Evolutionary conservation across 345 rosid genomes (phyloP).

Genomic region (Salix arbutifolia): DNA sequence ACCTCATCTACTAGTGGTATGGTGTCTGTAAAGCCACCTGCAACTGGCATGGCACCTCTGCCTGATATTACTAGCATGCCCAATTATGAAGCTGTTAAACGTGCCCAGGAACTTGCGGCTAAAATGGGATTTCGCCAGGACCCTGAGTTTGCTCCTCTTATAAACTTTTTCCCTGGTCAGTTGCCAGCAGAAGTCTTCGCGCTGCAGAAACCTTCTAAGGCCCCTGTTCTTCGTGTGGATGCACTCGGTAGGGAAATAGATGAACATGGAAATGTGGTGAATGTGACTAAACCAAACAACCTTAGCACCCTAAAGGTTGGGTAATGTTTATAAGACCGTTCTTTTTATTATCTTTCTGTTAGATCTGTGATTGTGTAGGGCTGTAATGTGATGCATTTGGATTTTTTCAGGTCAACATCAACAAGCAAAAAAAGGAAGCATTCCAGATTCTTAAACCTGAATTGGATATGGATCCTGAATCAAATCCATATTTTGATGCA

Average conservation of each 20-base stretch:
- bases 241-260: conserved; percentile 95
- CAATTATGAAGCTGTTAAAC: conserved; percentile 78
- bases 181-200: conserved; percentile 43
- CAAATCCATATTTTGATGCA: conserved; percentile 74
- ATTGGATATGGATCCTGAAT: conserved; percentile 71
- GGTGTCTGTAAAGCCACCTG: conserved; percentile 34
- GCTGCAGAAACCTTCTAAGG: conserved; percentile 78
- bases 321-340: background rate
- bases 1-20: conserved; percentile 16
- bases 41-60: conserved; percentile 30
- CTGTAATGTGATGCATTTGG: background rate
- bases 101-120: conserved; percentile 87
- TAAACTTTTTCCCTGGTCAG: conserved; percentile 77
- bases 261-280: conserved; percentile 88
- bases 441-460: conserved; percentile 96
- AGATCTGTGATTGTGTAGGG: background rate
- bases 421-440: conserved; percentile 93
- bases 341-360: background rate
- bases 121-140: conserved; percentile 82
- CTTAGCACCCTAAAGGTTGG: conserved; percentile 94
- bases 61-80: conserved; percentile 40
- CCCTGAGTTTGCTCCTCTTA: conserved; percentile 61
- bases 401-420: conserved; percentile 79
- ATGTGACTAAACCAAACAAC: conserved; percentile 74
- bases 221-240: conserved; percentile 86